Percentiles rank a stretch among this genome's conserved stretches.
These are phyloP conservation scores for Macrolepiota albuminosa DNA, from an alignment of 768 basidiomycete species.

Conservation along the genomic window DNA sequence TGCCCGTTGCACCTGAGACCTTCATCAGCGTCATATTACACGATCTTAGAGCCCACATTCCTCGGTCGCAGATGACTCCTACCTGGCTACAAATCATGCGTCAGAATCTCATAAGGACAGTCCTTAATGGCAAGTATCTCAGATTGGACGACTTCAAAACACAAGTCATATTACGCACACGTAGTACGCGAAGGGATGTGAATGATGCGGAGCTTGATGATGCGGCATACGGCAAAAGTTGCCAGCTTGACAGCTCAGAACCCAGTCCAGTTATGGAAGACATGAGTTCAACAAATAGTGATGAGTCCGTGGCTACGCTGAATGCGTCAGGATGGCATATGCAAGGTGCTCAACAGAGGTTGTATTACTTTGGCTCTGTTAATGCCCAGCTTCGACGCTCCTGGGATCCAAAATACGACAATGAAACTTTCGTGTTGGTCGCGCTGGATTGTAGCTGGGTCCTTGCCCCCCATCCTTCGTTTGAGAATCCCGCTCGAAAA, in stretches of 20 bases:
- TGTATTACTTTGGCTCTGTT: slow-evolving; percentile 36
- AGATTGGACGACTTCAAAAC: slow-evolving; percentile 34
- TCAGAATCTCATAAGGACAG: slow-evolving; percentile 30
- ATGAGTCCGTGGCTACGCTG: slow-evolving; percentile 28
- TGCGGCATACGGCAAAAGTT: neutral
- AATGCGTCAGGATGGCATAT: slow-evolving; percentile 32
- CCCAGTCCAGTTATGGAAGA: neutral
- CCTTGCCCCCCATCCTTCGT: slow-evolving; percentile 8
- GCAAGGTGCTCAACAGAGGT: slow-evolving; percentile 24
- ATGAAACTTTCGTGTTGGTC: slow-evolving; percentile 36
- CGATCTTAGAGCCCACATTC: slow-evolving; percentile 31
- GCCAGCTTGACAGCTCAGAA: neutral
- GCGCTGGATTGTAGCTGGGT: slow-evolving; percentile 33
- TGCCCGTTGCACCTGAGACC: slow-evolving; percentile 32
- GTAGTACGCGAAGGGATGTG: neutral
- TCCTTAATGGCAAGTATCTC: slow-evolving; percentile 35
- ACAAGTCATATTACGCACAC: slow-evolving; percentile 24
- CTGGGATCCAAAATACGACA: slow-evolving; percentile 25
- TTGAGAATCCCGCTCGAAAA: neutral
- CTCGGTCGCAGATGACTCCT: slow-evolving; percentile 30
- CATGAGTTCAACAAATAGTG: slow-evolving; percentile 5
- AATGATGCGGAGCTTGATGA: neutral
- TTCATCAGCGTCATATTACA: slow-evolving; percentile 30
- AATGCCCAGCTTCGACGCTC: slow-evolving; percentile 34
- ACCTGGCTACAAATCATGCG: slow-evolving; percentile 31